Conservation (phyloP, 1,284 basidiomycete species). For the Trichosporon sp. region DNA sequence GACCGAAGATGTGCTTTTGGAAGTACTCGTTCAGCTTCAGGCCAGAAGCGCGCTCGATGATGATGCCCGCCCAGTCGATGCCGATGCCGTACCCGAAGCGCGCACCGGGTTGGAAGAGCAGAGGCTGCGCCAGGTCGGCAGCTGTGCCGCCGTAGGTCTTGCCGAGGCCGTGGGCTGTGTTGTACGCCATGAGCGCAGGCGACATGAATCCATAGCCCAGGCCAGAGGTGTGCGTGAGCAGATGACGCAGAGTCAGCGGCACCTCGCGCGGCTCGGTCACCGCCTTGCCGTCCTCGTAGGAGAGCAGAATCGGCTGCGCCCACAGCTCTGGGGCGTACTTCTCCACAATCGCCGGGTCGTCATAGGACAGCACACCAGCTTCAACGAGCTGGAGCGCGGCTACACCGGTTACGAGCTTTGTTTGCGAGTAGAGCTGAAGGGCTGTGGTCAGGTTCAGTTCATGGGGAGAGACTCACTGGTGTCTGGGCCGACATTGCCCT, state of each 20-base stretch:
- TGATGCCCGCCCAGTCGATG: slow-evolving; percentile 40
- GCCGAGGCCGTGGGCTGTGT: neutral
- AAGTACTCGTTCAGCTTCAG: slow-evolving; percentile 35
- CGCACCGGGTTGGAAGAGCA: slow-evolving; percentile 34
- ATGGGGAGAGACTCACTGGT: slow-evolving; percentile 26
- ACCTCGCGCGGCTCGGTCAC: slow-evolving; percentile 23
- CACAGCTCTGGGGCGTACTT: slow-evolving; percentile 31
- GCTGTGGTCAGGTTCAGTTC: neutral
- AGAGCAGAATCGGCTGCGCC: slow-evolving; percentile 18
- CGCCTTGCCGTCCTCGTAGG: slow-evolving; percentile 18
- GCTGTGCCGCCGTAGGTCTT: slow-evolving; percentile 5
- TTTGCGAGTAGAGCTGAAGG: slow-evolving; percentile 29
- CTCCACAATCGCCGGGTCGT: slow-evolving; percentile 25
- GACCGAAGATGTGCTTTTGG: slow-evolving; percentile 33
- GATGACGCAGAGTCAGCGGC: slow-evolving; percentile 33
- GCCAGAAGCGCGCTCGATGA: slow-evolving; percentile 33
- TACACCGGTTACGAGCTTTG: slow-evolving; percentile 41
- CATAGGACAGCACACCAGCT: slow-evolving; percentile 28
- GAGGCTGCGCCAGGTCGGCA: slow-evolving; percentile 16
- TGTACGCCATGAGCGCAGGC: neutral
- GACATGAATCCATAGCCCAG: slow-evolving; percentile 6
- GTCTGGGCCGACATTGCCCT: slow-evolving; percentile 26
- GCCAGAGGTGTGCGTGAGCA: slow-evolving; percentile 32
- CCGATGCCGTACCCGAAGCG: slow-evolving; percentile 28
- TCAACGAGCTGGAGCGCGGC: slow-evolving; percentile 41